These are phyloP conservation scores for Astrocystis sublimbata DNA, from an alignment of 495 filamentous ascomycete species.

Conservation along the genomic window DNA sequence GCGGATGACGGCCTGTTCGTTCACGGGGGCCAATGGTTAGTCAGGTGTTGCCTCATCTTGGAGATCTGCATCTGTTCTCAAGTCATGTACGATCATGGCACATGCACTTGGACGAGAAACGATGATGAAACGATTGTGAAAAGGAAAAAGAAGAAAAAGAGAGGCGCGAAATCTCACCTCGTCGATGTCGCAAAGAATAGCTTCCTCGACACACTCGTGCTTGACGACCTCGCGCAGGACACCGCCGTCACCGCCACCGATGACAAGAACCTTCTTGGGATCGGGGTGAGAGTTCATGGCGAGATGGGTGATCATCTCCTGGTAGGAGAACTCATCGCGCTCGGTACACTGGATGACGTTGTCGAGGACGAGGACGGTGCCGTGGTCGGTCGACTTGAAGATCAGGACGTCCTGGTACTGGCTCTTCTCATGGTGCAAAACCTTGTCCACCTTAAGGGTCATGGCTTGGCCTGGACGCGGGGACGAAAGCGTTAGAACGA, in stretches of 20 bases:
- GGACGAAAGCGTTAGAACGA: slow-evolving; percentile 8
- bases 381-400: slow-evolving; percentile 96
- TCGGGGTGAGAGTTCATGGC: slow-evolving; percentile 98
- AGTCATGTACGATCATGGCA: too few species aligned
- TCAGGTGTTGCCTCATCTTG: background rate
- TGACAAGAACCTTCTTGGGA: slow-evolving; percentile 97
- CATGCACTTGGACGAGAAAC: background rate
- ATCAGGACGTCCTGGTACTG: slow-evolving; percentile 98
- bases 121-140: background rate
- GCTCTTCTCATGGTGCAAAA: slow-evolving; percentile 98
- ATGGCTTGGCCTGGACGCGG: slow-evolving; percentile 80
- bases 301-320: slow-evolving; percentile 99
- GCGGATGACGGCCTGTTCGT: slow-evolving; percentile 82
- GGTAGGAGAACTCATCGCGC: slow-evolving; percentile 98
- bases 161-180: slow-evolving; percentile 60
- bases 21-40: background rate
- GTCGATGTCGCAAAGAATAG: slow-evolving; percentile 96
- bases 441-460: slow-evolving; percentile 96
- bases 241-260: slow-evolving; percentile 95
- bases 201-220: slow-evolving; percentile 91
- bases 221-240: slow-evolving; percentile 98
- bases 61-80: background rate
- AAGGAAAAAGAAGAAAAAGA: background rate
- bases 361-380: slow-evolving; percentile 95
- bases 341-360: slow-evolving; percentile 99